Evolutionary conservation across 1,139 yeast genomes (phyloP), one percentile per base, ranked within the genome.

Genomic region (Blastobotrys persicus): DNA sequence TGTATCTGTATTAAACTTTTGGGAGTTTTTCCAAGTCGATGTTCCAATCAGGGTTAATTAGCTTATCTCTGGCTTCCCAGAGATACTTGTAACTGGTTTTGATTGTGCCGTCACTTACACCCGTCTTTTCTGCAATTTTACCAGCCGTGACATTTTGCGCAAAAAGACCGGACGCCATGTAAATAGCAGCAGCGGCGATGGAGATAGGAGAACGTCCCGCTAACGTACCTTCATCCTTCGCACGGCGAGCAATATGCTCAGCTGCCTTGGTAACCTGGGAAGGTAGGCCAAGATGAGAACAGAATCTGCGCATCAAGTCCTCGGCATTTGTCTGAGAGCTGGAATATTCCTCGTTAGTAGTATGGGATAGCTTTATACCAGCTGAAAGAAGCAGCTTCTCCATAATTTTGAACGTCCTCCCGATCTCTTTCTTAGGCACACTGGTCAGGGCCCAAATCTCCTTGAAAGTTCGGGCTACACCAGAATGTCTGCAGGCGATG

Each of bases 201-300:
- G 98, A 92, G 46, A 92, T 91, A 31, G 98, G 98, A 1, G 97
- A 88, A 59, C 97, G 80, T 61, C 98, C 98, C 6, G 96, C 98
- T 63, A 92, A 76, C 26, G 94, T 95, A 48, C 97, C 97, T 53
- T 85, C 85, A 52, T 87, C 96, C 63, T 88, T 88, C 61, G 95
- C 88, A 55, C 83, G 78, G 65, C 89, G 81, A 2, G 96, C 97
- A 59, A 92, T 88, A 61, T 85, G 80, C 67, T 92, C 98, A 2
- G 98, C 96, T 3, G 96, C 95, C 58, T 89, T 87, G 28, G 97
- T 86, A 44, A 91, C 84, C 67, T 83, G 91, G 51, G 89, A 81
- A 37, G 83, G 77, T 52, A 92, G 76, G 53, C 97, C 98, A 74
- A 92, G 76, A 64, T 91, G 95, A 16, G 98, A 89, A 71, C 98